Base-by-base conservation (phyloP, 1,139 yeast species). In the Nadsonia starkeyi-henricii region DNA sequence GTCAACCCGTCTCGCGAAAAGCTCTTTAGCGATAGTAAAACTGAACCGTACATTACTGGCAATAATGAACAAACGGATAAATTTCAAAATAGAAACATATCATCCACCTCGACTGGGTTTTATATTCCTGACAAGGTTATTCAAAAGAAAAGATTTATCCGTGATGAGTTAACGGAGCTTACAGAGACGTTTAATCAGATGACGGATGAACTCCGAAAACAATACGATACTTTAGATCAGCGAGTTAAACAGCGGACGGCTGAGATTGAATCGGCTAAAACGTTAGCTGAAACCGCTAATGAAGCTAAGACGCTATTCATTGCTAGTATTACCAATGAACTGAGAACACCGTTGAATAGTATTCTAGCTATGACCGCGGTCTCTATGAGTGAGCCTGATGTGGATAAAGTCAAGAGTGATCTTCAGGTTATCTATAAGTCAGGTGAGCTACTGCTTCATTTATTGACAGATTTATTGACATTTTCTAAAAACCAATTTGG, bases 251-350 rank as follows among this genome's bases (percentile, higher is more conserved):
- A 79, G 43, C 76, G 97, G 61, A 89, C 97, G 0, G 81, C 77
- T 58, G 96, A 91, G 62, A 72, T 91, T 50, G 96, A 89, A 63
- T 55, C 58, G 12, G 70, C 70, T 2, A 55, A 65, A 42, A 53
- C 60, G 15, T 58, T 60, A 2, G 70, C 70, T 0, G 69, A 67
- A 47, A 77, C 84, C 28, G 97, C 97, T 1, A 86, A 85, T 64
- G 96, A 86, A 60, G 95, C 96, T 8, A 88, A 88, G 58, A 85
- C 96, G 0, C 86, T 86, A 4, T 88, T 88, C 62, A 86, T 88
- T 60, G 96, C 96, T 3, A 88, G 88, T 62, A 88, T 88, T 37
- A 85, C 96, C 0, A 96, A 88, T 62, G 96, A 88, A 65, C 72
- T 88, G 60, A 73, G 96, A 58, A 88, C 96, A 0, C 96, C 96